Evolutionary conservation across 257 asterid genomes (phyloP).

Genomic region (Plectranthus barbatus): DNA sequence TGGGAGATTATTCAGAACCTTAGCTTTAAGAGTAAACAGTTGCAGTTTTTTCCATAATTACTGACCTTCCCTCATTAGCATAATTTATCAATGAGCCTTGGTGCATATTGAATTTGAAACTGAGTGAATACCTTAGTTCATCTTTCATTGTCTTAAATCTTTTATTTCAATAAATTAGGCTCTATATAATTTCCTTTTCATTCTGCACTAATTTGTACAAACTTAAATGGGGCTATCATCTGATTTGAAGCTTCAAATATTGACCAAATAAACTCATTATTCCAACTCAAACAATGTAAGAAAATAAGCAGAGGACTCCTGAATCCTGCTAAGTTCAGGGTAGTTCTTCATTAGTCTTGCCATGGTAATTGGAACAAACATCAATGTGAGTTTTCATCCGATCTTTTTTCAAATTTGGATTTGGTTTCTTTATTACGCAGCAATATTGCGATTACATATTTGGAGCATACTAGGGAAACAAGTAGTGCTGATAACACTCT

Average conservation of each 20-base stretch:
- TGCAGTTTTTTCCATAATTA: neutral
- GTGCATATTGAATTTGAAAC: neutral
- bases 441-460: neutral
- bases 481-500: neutral
- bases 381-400: neutral
- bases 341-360: neutral
- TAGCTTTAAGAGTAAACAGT: neutral
- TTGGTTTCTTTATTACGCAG: neutral
- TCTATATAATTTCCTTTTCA: neutral
- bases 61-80: neutral
- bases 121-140: neutral
- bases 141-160: neutral
- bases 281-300: neutral
- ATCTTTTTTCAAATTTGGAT: neutral
- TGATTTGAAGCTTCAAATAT: neutral
- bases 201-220: neutral
- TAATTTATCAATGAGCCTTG: neutral
- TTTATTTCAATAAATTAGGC: neutral
- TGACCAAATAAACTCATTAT: neutral
- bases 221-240: neutral
- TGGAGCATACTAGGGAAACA: neutral
- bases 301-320: neutral
- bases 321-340: neutral
- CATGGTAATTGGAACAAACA: neutral
- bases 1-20: neutral